Evolutionary conservation across 1,284 basidiomycete species (phyloP).

Genomic region (Moniliella sp.): DNA sequence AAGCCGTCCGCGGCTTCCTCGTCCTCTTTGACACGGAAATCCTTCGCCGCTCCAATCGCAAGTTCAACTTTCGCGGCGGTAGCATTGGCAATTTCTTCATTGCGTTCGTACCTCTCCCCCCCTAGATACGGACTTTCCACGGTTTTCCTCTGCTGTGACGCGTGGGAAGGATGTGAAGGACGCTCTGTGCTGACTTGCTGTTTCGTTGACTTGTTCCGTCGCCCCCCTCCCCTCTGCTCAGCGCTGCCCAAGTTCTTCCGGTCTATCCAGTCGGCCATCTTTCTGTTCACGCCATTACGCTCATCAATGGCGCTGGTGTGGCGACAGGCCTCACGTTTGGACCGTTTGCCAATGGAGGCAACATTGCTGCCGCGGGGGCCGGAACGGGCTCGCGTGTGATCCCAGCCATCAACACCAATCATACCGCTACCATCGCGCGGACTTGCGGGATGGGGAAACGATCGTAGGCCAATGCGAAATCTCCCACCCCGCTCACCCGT

Average conservation of each 20-base stretch:
- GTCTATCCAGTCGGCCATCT: slow-evolving; percentile 57
- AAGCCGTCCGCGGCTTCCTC: slow-evolving; percentile 49
- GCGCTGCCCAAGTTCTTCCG: slow-evolving; percentile 24
- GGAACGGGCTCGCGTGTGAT: slow-evolving; percentile 40
- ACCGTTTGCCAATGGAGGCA: slow-evolving; percentile 41
- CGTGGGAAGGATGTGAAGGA: too few species aligned
- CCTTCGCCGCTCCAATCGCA: slow-evolving; percentile 47
- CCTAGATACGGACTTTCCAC: too few species aligned
- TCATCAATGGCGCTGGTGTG: slow-evolving; percentile 36
- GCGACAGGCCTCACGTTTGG: too few species aligned
- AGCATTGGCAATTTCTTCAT: slow-evolving; percentile 7
- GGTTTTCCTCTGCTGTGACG: too few species aligned
- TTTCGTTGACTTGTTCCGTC: background rate
- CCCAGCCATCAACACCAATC: slow-evolving; percentile 79
- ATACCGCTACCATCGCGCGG: slow-evolving; percentile 89
- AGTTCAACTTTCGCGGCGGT: slow-evolving; percentile 27
- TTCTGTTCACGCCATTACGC: slow-evolving; percentile 74
- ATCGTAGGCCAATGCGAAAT: slow-evolving; percentile 91
- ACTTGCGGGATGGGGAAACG: slow-evolving; percentile 54
- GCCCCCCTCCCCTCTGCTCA: slow-evolving; percentile 1
- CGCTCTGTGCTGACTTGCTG: background rate
- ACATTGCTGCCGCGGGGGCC: background rate
- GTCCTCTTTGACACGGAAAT: slow-evolving; percentile 74
- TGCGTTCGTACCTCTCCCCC: slow-evolving; percentile 1
- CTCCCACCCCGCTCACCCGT: slow-evolving; percentile 48